A percentile compares a stretch with the other conserved stretches of the same genome.
phyloP scores from a whole-genome alignment of 305 asterid species.

The Solanum hybrid region DNA sequence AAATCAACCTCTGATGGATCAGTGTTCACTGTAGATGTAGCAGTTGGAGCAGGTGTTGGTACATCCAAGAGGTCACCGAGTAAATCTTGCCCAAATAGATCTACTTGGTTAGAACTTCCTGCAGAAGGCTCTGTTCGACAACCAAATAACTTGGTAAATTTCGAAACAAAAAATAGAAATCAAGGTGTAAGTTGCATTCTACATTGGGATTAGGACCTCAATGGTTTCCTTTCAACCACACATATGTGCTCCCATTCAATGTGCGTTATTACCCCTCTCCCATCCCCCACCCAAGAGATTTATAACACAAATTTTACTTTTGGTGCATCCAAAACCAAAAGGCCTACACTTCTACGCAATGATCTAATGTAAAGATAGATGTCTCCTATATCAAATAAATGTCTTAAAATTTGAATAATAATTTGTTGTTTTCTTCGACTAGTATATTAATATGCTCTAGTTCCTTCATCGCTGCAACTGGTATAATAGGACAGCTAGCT shows the following conservation, averaged over 20 bases:
- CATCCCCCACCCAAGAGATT: background rate
- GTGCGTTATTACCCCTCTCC: background rate
- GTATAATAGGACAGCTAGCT: background rate
- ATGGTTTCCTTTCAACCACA: background rate
- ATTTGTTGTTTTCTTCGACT: background rate
- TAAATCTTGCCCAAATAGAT: constrained; percentile 71
- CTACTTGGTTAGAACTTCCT: constrained; percentile 55
- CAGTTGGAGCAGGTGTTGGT: constrained; percentile 36
- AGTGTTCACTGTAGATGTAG: constrained; percentile 26
- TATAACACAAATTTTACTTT: background rate
- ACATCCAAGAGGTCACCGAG: constrained; percentile 71
- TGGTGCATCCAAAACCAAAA: background rate
- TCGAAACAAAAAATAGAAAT: background rate
- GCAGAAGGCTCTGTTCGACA: constrained; percentile 55
- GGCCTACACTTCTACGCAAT: background rate
- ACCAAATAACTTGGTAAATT: constrained; percentile 2
- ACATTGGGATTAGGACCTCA: background rate
- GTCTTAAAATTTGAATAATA: background rate
- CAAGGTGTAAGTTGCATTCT: background rate
- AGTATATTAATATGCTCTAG: background rate
- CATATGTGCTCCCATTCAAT: background rate
- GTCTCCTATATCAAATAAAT: background rate
- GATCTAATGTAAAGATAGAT: background rate
- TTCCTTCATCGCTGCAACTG: background rate
- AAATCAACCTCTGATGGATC: constrained; percentile 69